Base-by-base conservation (phyloP, 768 basidiomycete genomes). In the Leccinum imitatum region DNA sequence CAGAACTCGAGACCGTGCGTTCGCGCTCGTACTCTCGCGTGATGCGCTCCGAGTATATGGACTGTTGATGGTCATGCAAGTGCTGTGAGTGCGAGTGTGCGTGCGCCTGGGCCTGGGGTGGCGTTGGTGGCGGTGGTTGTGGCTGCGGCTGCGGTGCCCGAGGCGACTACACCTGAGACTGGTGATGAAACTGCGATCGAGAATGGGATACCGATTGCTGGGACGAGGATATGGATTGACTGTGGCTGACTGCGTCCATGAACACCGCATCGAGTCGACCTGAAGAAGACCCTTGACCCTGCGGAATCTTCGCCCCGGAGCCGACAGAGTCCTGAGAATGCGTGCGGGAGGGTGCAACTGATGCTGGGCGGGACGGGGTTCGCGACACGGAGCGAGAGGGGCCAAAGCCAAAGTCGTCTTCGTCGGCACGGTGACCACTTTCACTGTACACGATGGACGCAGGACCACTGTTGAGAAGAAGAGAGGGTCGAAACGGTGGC, bases 401-500 rank as follows among this genome's bases (percentile, higher is more conserved):
- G 25, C 25, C 25, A 27, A 27, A 27, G 5, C 70, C 73, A 58
- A 70, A 72, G 59, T 90, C 87, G 59, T 90, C 89, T 69, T 90
- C 89, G 37, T 89, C 88, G 6, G 82, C 79, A 56, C 89, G 84
- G 62, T 85, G 84, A 0, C 90, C 90, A 54, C 87, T 82, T 74
- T 92, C 90, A 68, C 90, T 91, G 75, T 90, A 91, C 10, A 92
- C 84, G 57, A 92, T 92, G 7, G 86, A 84, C 1, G 90, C 90
- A 4, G 90, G 90, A 15, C 89, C 90, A 60, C 90, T 91, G 60
- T 30, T 23, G 57, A 46, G 56, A 7, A 46, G 19, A 53, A 27
- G 25, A 51, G 4, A n/a, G 31, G 23, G 48, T 61, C 51, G 10
- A 31, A 53, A 2, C 47, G 25, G 47, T 30, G 15, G 46, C 9